Conservation (phyloP, 2,329 filamentous ascomycete species). For the Pseudogymnoascus sp. region DNA sequence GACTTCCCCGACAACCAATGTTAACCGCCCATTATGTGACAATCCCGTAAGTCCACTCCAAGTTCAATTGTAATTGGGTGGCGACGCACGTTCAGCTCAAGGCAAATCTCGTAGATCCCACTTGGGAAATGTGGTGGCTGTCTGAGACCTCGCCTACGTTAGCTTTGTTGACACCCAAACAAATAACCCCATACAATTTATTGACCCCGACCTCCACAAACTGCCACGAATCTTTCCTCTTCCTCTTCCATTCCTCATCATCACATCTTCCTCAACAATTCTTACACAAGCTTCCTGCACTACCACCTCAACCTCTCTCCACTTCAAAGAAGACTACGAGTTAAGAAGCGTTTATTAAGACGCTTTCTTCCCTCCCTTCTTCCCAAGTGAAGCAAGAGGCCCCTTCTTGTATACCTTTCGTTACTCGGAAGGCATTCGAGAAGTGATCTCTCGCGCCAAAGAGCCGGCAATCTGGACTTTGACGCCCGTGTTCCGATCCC, state of each 20-base stretch:
- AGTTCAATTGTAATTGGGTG: neutral
- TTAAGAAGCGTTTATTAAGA: constrained; percentile 25
- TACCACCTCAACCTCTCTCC: constrained; percentile 10
- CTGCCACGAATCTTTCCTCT: constrained; percentile 11
- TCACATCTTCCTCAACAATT: constrained; percentile 8
- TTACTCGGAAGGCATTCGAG: constrained; percentile 57
- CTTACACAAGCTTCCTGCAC: neutral
- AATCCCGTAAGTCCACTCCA: constrained; percentile 4
- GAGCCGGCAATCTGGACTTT: constrained; percentile 99
- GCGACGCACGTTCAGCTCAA: neutral
- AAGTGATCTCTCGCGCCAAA: constrained; percentile 56
- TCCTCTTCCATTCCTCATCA: constrained; percentile 10
- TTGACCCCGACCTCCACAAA: constrained; percentile 8
- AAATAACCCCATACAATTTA: constrained; percentile 9
- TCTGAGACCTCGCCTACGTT: constrained; percentile 9
- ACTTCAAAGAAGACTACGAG: constrained; percentile 14
- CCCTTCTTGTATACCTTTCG: constrained; percentile 63
- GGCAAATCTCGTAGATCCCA: constrained; percentile 1
- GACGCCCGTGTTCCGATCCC: constrained; percentile 98
- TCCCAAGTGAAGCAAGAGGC: constrained; percentile 55
- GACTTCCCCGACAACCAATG: constrained; percentile 2
- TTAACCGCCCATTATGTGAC: constrained; percentile 6
- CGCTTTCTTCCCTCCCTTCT: constrained; percentile 34
- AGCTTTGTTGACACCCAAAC: constrained; percentile 11
- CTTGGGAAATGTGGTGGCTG: constrained; percentile 4